Evolutionary conservation across 2,329 filamentous ascomycete genomes (phyloP), one percentile per base, ranked within the genome.

Genomic region (Colletotrichum higginsianum): DNA sequence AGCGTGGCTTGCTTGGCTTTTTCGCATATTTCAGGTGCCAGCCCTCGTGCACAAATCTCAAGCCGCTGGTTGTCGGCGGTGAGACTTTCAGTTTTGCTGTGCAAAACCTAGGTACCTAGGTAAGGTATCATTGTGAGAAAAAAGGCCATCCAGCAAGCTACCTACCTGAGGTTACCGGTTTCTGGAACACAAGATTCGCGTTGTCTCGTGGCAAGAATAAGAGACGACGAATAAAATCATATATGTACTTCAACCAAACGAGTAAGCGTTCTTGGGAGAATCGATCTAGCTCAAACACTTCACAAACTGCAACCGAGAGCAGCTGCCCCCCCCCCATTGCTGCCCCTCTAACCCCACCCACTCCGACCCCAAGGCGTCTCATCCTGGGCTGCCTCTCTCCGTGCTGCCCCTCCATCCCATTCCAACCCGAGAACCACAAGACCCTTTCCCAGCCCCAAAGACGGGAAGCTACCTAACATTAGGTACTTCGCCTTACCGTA

Each of bases 321-420:
- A 38, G 23, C n/a, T 53, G 23, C 23, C 46, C 42, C 47, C 42
- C 47, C 62, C 50, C 60, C 57, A 57, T 52, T 53, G 35, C 50
- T n/a, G 42, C 52, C 40, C 64, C 64, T 62, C 35, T 35, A 67
- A 62, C 57, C 65, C 69, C 69, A 72, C 65, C 47, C 47, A 49
- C 65, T 58, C 58, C 52, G 49, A 60, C 65, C 46, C 55, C 40
- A 53, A 71, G 46, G 35, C 60, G 69, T 72, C 69, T 64, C 65
- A 72, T 72, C 69, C 65, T 64, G 52, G 69, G 58, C 58, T 72
- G 65, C 65, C 65, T 72, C 64, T 57, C 30, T 26, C 40, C 8
- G n/a, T n/a, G 52, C 40, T 23, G 65, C 52, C 65, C 58, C 69
- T 68, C 58, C 53, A 38, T 42, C 21, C 56, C 64, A 57, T n/a